Evolutionary conservation across 352 stramenopile genomes (phyloP).

Genomic region (Globisporangium solare): DNA sequence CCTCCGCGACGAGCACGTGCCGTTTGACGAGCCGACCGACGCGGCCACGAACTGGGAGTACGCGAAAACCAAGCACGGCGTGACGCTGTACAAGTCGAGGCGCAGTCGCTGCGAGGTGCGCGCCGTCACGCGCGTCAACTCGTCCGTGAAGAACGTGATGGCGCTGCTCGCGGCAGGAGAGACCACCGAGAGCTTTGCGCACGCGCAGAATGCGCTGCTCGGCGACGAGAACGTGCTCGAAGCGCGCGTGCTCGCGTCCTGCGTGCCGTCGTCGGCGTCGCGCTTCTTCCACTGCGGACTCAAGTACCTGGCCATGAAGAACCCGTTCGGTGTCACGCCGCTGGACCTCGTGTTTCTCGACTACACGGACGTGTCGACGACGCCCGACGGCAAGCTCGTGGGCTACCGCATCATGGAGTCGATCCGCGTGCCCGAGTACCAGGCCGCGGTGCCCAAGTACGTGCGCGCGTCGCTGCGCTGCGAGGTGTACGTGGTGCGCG

Average conservation of each 20-base stretch:
- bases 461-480: conserved; percentile 70
- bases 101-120: conserved; percentile 73
- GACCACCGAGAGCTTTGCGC: conserved; percentile 47
- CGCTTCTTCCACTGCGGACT: conserved; percentile 78
- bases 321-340: conserved; percentile 56
- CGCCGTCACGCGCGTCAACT: conserved; percentile 64
- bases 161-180: conserved; percentile 50
- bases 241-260: conserved; percentile 59
- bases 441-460: conserved; percentile 42
- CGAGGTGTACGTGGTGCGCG: conserved; percentile 76
- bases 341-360: conserved; percentile 81
- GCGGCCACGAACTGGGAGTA: conserved; percentile 50
- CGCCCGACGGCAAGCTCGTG: conserved; percentile 49
- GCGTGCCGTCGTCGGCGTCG: conserved; percentile 46
- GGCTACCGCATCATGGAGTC: conserved; percentile 78
- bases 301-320: conserved; percentile 82
- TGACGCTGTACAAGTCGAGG: conserved; percentile 66
- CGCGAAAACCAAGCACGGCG: conserved; percentile 60
- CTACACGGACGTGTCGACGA: conserved; percentile 79
- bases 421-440: conserved; percentile 68
- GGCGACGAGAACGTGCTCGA: conserved; percentile 62
- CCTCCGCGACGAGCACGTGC: not conserved
- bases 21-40: conserved; percentile 7
- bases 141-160: conserved; percentile 84
- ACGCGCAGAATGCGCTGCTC: conserved; percentile 58